Base-by-base conservation (phyloP, 169 alveolate species). In the Fabrea salina region DNA sequence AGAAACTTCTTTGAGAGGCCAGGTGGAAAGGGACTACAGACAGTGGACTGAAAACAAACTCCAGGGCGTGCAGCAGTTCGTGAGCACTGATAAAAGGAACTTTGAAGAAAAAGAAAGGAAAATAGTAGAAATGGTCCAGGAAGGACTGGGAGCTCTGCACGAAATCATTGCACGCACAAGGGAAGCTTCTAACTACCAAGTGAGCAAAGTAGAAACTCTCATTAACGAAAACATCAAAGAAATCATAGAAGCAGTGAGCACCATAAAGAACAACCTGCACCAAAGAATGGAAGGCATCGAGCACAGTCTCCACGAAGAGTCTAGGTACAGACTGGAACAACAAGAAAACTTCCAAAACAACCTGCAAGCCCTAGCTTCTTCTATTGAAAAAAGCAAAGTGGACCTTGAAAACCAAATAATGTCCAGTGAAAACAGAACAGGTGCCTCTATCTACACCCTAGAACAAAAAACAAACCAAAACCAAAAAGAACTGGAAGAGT, bases 41-140 rank as follows among this genome's bases (percentile, higher is more conserved):
- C 39, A 16, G 4, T 70, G 79, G 66, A 70, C 44, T 25, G 79
- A 70, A 22, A 25, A 47, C 6, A 41, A 37, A 47, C 47, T 70
- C 25, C 39, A 70, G 7, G 13, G 13, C 32, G 25, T 70, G 6
- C 79, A 70, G 22, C 33, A 70, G 49, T n/a, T 47, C 40, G 49
- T 70, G 39, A 43, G 66, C 25, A 70, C n/a, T 25, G 79, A 70
- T 41, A 66, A 70, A 25, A 43, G 37, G 35, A 25, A 25, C 37
- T 16, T 70, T 16, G 79, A 39, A 6, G 79, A 70, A 5, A 41
- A 66, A 49, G 79, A 70, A 70, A 25, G 67, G 16, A 70, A 70
- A n/a, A 43, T 70, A 13, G n/a, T 70, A 25, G 79, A 49, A 25
- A 47, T 70, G 66, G 49, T 70, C 47, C 79, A 70, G 49, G 79